Percentiles rank a stretch among this genome's conserved stretches.
These are phyloP conservation scores for Suillus subaureus DNA, from an alignment of 768 basidiomycete genomes.

Conservation along the genomic window DNA sequence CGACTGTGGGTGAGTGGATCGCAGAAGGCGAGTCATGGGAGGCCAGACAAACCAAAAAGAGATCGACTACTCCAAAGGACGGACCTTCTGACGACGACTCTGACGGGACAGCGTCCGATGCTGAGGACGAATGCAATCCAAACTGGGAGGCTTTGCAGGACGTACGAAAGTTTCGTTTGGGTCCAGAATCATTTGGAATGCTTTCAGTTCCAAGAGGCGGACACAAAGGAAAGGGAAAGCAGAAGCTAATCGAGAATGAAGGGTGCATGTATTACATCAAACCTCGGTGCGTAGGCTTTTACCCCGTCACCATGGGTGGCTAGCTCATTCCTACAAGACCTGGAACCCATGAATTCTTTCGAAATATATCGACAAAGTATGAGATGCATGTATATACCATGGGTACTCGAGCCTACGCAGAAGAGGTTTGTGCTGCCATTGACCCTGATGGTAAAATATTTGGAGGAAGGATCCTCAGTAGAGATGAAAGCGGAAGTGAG, in stretches of 20 bases:
- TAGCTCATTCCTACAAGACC: slow-evolving; percentile 50
- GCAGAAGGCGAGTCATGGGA: slow-evolving; percentile 83
- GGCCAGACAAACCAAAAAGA: slow-evolving; percentile 50
- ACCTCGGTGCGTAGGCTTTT: slow-evolving; percentile 66
- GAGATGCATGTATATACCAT: slow-evolving; percentile 99
- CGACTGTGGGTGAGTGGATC: slow-evolving; percentile 98
- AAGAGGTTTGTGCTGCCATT: slow-evolving; percentile 91
- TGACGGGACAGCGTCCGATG: slow-evolving; percentile 41
- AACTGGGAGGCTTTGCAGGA: slow-evolving; percentile 93
- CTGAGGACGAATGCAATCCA: slow-evolving; percentile 75
- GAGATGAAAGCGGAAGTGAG: slow-evolving; percentile 97
- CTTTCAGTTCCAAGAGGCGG: slow-evolving; percentile 40
- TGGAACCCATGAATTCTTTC: slow-evolving; percentile 81
- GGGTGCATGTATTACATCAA: slow-evolving; percentile 98
- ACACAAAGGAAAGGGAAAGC: slow-evolving; percentile 55
- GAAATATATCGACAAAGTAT: slow-evolving; percentile 72
- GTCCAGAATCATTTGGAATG: slow-evolving; percentile 70
- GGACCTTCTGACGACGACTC: slow-evolving; percentile 37
- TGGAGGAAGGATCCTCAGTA: slow-evolving; percentile 83
- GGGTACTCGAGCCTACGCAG: slow-evolving; percentile 97
- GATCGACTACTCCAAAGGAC: slow-evolving; percentile 35
- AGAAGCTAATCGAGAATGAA: slow-evolving; percentile 67
- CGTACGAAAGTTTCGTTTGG: slow-evolving; percentile 85
- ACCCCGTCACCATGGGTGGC: slow-evolving; percentile 1
- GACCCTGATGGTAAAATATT: slow-evolving; percentile 88